A percentile compares a stretch with the other conserved stretches of the same genome.
Conservation (phyloP, 2,329 filamentous ascomycete species). For the Colletotrichum horii region DNA sequence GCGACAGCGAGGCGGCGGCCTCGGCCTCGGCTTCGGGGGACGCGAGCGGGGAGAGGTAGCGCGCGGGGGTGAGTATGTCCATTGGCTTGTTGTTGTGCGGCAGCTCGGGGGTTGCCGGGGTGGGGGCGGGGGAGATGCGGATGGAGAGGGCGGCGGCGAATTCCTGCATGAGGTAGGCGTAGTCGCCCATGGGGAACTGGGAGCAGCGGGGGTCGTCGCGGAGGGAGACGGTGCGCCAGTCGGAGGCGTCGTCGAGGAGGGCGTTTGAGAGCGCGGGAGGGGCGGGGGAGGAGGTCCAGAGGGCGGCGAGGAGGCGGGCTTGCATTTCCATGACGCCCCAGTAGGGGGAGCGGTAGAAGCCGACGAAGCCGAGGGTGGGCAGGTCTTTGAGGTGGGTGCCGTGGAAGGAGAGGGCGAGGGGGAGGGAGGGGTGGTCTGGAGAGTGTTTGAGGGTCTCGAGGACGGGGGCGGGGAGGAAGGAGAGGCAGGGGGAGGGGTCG, state of each 20-base stretch:
- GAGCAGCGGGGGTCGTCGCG: conserved; percentile 56
- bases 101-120: conserved; percentile 39
- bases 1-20: conserved; percentile 47
- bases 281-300: conserved; percentile 54
- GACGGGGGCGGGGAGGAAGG: conserved; percentile 65
- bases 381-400: conserved; percentile 66
- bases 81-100: conserved; percentile 48
- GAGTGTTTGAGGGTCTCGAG: conserved; percentile 64
- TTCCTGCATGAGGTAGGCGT: conserved; percentile 76
- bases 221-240: conserved; percentile 53
- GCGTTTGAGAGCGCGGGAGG: conserved; percentile 39
- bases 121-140: conserved; percentile 38
- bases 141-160: conserved; percentile 66
- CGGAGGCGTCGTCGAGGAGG: conserved; percentile 47
- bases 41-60: conserved; percentile 50
- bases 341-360: conserved; percentile 83
- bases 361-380: conserved; percentile 76
- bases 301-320: conserved; percentile 67
- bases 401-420: conserved; percentile 71
- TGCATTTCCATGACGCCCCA: conserved; percentile 92
- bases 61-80: conserved; percentile 61
- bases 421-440: conserved; percentile 57
- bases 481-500: conserved; percentile 65
- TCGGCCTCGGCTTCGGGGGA: conserved; percentile 41
- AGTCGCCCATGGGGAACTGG: conserved; percentile 87